phyloP scores from a whole-genome alignment of 2,329 filamentous ascomycete genomes.

The Fusarium pseudograminearum region DNA sequence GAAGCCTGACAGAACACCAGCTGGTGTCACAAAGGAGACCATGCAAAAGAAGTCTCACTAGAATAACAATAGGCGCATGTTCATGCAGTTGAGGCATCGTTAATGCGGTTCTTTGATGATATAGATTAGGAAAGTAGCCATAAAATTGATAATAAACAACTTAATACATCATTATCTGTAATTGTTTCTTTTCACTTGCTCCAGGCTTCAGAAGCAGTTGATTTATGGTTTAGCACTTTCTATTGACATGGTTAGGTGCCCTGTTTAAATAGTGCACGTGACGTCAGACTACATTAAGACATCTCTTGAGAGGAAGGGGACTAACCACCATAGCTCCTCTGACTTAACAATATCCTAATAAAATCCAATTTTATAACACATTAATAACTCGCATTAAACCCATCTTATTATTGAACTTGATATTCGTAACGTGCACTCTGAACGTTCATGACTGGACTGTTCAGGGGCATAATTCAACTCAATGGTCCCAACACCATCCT shows the following conservation, averaged over 20 bases:
- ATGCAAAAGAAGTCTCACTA: constrained; percentile 43
- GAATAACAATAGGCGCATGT: neutral
- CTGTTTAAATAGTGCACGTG: constrained; percentile 37
- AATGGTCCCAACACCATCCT: constrained; percentile 51
- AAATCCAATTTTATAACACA: constrained; percentile 1
- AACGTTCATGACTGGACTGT: constrained; percentile 2
- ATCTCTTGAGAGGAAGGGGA: neutral
- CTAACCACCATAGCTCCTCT: neutral
- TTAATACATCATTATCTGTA: neutral
- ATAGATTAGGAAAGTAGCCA: neutral
- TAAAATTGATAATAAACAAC: neutral
- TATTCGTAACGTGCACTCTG: constrained; percentile 14
- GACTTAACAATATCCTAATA: constrained; percentile 12
- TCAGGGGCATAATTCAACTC: constrained; percentile 36
- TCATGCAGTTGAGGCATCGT: neutral
- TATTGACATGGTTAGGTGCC: neutral
- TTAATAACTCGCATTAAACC: constrained; percentile 6
- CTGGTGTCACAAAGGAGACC: neutral
- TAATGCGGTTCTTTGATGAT: neutral
- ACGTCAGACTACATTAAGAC: constrained; percentile 39
- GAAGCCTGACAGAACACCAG: constrained; percentile 5
- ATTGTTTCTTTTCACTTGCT: neutral
- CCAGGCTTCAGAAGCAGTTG: neutral
- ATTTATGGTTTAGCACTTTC: neutral
- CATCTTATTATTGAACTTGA: neutral